Conservation (phyloP, 1,284 basidiomycete genomes). For the Phylloboletellus chloephorus region DNA sequence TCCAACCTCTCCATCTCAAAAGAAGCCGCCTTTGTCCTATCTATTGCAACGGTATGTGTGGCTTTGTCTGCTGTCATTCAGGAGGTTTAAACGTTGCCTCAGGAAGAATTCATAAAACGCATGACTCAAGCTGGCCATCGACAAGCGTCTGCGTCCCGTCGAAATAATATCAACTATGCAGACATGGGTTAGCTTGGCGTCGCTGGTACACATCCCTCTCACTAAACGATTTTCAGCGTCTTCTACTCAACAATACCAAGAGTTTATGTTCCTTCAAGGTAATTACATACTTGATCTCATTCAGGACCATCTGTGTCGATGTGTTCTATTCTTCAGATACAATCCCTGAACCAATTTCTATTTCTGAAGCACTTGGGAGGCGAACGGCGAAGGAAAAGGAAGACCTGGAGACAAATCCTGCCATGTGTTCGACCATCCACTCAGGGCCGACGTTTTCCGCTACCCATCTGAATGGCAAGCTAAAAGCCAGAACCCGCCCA, state of each 20-base stretch:
- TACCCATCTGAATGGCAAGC: slow-evolving; percentile 33
- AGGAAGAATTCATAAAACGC: slow-evolving; percentile 77
- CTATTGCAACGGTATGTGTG: slow-evolving; percentile 58
- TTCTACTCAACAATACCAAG: slow-evolving; percentile 53
- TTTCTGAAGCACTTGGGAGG: slow-evolving; percentile 52
- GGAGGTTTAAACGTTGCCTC: slow-evolving; percentile 17
- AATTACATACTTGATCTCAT: background rate
- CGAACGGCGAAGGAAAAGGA: slow-evolving; percentile 55
- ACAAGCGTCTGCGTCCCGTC: slow-evolving; percentile 47
- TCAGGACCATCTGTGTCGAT: background rate
- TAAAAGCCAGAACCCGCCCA: slow-evolving; percentile 35
- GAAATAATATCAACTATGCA: slow-evolving; percentile 53
- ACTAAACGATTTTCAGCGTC: slow-evolving; percentile 38
- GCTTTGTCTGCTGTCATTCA: slow-evolving; percentile 7
- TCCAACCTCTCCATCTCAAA: slow-evolving; percentile 61
- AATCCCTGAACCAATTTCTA: slow-evolving; percentile 56
- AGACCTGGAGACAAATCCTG: slow-evolving; percentile 53
- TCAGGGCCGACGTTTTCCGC: slow-evolving; percentile 16
- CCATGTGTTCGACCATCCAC: slow-evolving; percentile 37
- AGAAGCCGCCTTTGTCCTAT: slow-evolving; percentile 65
- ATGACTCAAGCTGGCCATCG: slow-evolving; percentile 55
- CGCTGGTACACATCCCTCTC: slow-evolving; percentile 4
- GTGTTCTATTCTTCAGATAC: slow-evolving; percentile 44
- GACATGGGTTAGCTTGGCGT: slow-evolving; percentile 55
- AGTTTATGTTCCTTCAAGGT: slow-evolving; percentile 69